These are phyloP conservation scores for Yamadazyma conglobata DNA, from an alignment of 1,139 yeast genomes.

Conservation along the genomic window DNA sequence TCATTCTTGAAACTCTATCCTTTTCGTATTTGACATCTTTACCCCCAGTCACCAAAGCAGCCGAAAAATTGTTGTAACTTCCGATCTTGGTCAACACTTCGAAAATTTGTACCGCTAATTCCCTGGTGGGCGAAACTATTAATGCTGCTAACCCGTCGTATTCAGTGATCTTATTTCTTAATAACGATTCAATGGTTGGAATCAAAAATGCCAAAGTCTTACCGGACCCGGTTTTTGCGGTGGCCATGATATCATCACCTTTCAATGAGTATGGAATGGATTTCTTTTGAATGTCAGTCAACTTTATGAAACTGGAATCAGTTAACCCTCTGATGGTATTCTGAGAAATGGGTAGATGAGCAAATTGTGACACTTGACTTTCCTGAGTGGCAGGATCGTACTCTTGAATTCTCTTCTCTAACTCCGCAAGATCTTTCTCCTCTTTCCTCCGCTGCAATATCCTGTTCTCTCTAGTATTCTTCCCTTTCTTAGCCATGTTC, in stretches of 20 bases:
- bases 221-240: constrained; percentile 97
- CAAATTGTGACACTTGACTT: constrained; percentile 37
- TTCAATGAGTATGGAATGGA: constrained; percentile 76
- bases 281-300: constrained; percentile 84
- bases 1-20: constrained; percentile 79
- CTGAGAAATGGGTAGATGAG: constrained; percentile 72
- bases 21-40: constrained; percentile 86
- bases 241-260: constrained; percentile 83
- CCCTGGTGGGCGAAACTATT: constrained; percentile 90
- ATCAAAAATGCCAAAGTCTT: constrained; percentile 88
- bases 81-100: constrained; percentile 89
- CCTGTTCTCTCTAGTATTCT: constrained; percentile 13
- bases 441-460: constrained; percentile 32
- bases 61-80: constrained; percentile 73
- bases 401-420: constrained; percentile 48
- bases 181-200: constrained; percentile 74
- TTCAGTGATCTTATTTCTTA: constrained; percentile 77
- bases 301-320: constrained; percentile 63
- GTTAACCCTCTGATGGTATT: constrained; percentile 69
- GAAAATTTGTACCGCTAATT: constrained; percentile 88
- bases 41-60: constrained; percentile 96
- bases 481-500: constrained; percentile 10
- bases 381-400: constrained; percentile 42
- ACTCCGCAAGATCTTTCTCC: constrained; percentile 39
- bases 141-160: constrained; percentile 92